Evolutionary conservation across 169 alveolate species (phyloP), one percentile per base, ranked within the genome.

Genomic region (Plasmodium gallinaceum): DNA sequence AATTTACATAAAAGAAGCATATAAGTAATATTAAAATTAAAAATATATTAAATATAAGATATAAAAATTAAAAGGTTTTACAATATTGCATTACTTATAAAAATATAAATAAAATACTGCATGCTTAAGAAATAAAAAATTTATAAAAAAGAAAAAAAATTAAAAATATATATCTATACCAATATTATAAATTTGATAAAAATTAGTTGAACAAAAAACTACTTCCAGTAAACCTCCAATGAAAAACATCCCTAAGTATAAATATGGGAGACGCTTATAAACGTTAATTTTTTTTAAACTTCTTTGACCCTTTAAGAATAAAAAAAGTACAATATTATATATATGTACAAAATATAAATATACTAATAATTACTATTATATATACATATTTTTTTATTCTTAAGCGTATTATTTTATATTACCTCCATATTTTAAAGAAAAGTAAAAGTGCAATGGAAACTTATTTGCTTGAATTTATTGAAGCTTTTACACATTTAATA

Each of bases 171-270:
- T 32, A 32, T 10, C 9, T 46, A 32, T 68, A 80, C 90, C 90
- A 42, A 80, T 80, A 54, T 80, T 80, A 68, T 80, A 80, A 48
- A 80, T 69, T 80, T 80, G 90, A 20, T 80, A 80, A 80, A 66
- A 80, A 60, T 80, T 80, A 9, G 90, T 80, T 61, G 90, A 80
- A 39, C 90, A 80, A 70, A 80, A 80, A 80, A 80, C 90, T 52
- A 80, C 90, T 70, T 80, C 90, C 57, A 80, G 76, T 16, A 80
- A 72, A n/a, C 90, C 90, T 58, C 90, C 90, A 60, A 80, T 80
- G 64, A 80, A 80, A 54, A 80, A 80, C 90, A 80, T 80, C 52
- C 90, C 90, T 24, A 80, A 6, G 69, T 80, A 80, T 57, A 80
- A 61, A 60, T 80, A 80, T 68, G 90, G 90, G n/a, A 80, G 73